Evolutionary conservation across 73 alveolate species (phyloP).

Genomic region (Blepharisma stoltei): DNA sequence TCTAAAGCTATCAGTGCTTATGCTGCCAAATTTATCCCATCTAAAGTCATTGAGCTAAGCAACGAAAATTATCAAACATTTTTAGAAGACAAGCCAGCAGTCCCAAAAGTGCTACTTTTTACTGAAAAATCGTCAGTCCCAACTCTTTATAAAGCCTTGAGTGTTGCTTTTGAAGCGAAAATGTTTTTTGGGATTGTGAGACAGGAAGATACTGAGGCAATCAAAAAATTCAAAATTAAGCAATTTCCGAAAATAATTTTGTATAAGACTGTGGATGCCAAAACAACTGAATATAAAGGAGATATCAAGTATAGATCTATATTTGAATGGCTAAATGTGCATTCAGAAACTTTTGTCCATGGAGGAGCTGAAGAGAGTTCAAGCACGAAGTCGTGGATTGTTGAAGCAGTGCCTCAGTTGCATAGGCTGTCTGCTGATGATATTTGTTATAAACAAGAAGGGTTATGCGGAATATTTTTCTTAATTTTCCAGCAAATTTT

Average conservation of each 20-base stretch:
- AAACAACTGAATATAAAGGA: constrained; percentile 83
- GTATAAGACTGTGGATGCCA: constrained; percentile 73
- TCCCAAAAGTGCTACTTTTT: constrained; percentile 93
- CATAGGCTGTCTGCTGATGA: constrained; percentile 81
- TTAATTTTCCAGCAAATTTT: too few species aligned
- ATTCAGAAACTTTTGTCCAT: constrained; percentile 90
- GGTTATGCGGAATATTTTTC: constrained; percentile 48
- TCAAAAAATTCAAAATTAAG: constrained; percentile 86
- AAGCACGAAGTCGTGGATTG: constrained; percentile 95
- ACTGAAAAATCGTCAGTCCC: constrained; percentile 93
- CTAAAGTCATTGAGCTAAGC: constrained; percentile 79
- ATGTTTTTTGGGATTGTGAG: constrained; percentile 91
- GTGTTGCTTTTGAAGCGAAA: constrained; percentile 81
- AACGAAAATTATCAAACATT: constrained; percentile 84
- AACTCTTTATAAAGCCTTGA: constrained; percentile 81
- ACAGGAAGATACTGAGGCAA: constrained; percentile 67
- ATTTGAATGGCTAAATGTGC: constrained; percentile 89
- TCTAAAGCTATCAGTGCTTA: background rate
- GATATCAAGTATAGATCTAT: constrained; percentile 71
- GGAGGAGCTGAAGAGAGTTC: constrained; percentile 87
- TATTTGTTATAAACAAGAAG: constrained; percentile 75
- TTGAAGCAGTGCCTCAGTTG: constrained; percentile 78
- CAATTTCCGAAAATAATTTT: constrained; percentile 79
- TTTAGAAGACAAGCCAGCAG: constrained; percentile 77
- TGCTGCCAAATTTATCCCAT: constrained; percentile 73